These are phyloP conservation scores for Claviceps quebecensis DNA, from an alignment of 2,329 filamentous ascomycete genomes.

Conservation along the genomic window DNA sequence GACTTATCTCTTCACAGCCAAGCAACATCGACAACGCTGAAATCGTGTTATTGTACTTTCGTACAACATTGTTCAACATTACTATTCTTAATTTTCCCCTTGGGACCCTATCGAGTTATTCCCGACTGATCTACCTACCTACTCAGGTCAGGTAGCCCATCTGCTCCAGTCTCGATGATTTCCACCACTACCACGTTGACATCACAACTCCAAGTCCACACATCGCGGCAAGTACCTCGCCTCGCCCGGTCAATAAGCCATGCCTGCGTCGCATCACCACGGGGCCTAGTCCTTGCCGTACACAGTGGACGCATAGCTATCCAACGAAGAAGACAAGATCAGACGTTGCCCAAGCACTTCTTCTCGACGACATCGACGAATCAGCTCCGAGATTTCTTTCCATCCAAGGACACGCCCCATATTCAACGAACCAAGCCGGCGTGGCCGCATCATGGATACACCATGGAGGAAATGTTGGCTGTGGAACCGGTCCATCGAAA, in stretches of 20 bases:
- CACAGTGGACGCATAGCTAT: conserved; percentile 7
- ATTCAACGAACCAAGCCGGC: conserved; percentile 50
- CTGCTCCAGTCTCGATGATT: conserved; percentile 11
- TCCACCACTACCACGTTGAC: conserved; percentile 12
- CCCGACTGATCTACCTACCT: background rate
- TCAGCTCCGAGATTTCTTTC: conserved; percentile 47
- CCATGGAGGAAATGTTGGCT: conserved; percentile 61
- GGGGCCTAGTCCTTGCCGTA: conserved; percentile 2
- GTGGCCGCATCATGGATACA: conserved; percentile 63
- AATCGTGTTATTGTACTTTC: too few relatives aligned
- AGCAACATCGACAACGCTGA: background rate
- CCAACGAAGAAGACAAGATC: conserved; percentile 1
- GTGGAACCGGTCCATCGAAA: conserved; percentile 66
- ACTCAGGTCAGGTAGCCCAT: background rate
- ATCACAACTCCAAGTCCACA: conserved; percentile 8
- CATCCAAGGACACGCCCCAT: conserved; percentile 42
- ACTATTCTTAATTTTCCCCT: background rate
- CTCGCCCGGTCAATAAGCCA: conserved; percentile 8
- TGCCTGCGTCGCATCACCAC: conserved; percentile 3
- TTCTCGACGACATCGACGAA: conserved; percentile 36
- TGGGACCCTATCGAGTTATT: background rate
- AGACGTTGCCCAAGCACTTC: conserved; percentile 24
- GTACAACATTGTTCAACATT: too few relatives aligned
- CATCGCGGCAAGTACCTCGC: conserved; percentile 11
- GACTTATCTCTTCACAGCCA: background rate